Base-by-base conservation (phyloP, 2,329 filamentous ascomycete genomes). In the Cladosporium sp. region DNA sequence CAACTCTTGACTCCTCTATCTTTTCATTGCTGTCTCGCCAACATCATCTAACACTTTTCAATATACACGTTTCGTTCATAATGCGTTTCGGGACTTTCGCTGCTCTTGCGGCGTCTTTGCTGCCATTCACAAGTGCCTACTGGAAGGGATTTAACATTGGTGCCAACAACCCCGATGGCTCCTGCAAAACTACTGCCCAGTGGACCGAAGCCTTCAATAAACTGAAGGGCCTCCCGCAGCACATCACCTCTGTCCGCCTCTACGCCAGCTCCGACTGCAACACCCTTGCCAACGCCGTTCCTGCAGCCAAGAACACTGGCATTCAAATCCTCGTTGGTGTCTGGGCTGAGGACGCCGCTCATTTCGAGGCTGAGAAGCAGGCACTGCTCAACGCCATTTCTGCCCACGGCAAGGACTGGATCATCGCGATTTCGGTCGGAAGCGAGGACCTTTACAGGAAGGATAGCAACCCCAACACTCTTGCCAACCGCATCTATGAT, bases 361-460 rank as follows among this genome's bases (percentile, higher is more conserved):
- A 82, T 76, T 90, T 85, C 75, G 78, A 83, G 69, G 82, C 83
- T 61, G 88, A 90, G 82, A 84, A 90, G 74, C 81, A 73, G 69
- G 88, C 88, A 21, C 80, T 90, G 49, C 79, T 86, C 73, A 78
- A 81, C 65, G 88, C 86, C 24, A 81, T 90, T 64, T 73, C 79
- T 68, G 79, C 80, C 72, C 82, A 85, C 74, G 87, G 87, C 71
- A 74, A 82, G 66, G 83, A 85, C 72, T 86, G 87, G 75, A 82
- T 90, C 70, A 84, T 89, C 52, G 87, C 86, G 67, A 84, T 90
- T 72, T 87, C 85, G 67, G 87, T 90, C 61, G 88, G 88, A 52
- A 87, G 83, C 73, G 88, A 91, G 81, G 87, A 90, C 72, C 80
- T 90, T 49, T 91, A 90, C 83, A 84, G 88, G 64, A 77, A 75